Percentiles rank a stretch among this genome's conserved stretches.
Conservation (phyloP, 2,329 filamentous ascomycete species). For the Escovopsis sp. region DNA sequence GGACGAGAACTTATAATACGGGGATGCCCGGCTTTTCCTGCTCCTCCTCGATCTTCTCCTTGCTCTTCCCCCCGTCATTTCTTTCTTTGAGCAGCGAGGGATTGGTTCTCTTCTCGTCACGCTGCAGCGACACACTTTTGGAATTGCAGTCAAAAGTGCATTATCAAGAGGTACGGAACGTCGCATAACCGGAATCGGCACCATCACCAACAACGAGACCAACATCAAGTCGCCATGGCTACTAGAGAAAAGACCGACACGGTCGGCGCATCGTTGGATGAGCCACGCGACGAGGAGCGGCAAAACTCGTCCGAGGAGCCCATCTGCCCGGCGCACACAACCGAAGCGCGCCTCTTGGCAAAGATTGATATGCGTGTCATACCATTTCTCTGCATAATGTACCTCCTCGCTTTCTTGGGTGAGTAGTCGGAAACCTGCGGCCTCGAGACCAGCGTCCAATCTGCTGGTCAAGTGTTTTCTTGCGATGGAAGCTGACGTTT, state of each 20-base stretch:
- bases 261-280: constrained; percentile 7
- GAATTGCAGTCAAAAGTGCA: too few species aligned
- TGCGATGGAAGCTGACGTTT: neutral
- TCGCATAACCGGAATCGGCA: too few species aligned
- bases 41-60: too few species aligned
- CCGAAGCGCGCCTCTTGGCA: constrained; percentile 49
- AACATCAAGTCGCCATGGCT: constrained; percentile 5
- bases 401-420: constrained; percentile 53
- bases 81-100: too few species aligned
- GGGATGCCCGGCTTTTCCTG: too few species aligned
- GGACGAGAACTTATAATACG: too few species aligned
- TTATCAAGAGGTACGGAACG: too few species aligned
- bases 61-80: too few species aligned
- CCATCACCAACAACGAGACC: too few species aligned
- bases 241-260: constrained; percentile 7
- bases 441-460: neutral
- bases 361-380: constrained; percentile 60
- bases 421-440: constrained; percentile 5
- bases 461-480: too few species aligned
- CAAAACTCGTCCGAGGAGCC: neutral
- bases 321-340: constrained; percentile 37
- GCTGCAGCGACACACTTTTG: too few species aligned
- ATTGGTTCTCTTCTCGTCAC: too few species aligned
- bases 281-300: constrained; percentile 2
- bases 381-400: constrained; percentile 59